Base-by-base conservation (phyloP, 306 rosid species). In the Echinosophora koreensis region DNA sequence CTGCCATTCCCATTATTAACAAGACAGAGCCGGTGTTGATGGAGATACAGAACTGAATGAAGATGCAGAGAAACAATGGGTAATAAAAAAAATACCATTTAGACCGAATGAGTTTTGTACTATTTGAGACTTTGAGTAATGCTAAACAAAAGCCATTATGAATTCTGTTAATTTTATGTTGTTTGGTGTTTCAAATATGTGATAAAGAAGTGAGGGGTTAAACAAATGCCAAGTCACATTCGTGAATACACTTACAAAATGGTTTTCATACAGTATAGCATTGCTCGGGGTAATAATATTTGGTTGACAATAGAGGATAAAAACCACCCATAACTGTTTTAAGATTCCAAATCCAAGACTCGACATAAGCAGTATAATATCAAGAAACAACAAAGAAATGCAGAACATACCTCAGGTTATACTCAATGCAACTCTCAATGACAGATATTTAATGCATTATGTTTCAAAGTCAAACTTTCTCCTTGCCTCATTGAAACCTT, bases 401-500 rank as follows among this genome's bases (percentile, higher is more conserved):
- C 16, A 37, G 17, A 60, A 78, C 51, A 59, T 37, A 73, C 51
- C 83, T 73, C 62, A 17, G 37, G 50, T 70, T 69, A 47, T 54
- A 50, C 34, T 58, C 39, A 55, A 30, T 28, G 73, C 72, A 50
- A 50, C 35, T 68, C 80, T 74, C 60, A 59, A 1, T 13, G 3
- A n/a, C 11, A 65, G 55, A 27, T 59, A 75, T 18, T 68, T 60
- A 41, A 68, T 12, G 59, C 50, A 11, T 47, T 47, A 57, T 57
- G 47, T n/a, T 69, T 13, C n/a, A 27, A 66, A 38, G 2, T 50
- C n/a, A 27, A 66, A 38, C 4, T 50, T 58, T 8, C 68, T 42
- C 73, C 55, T 52, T 81, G 71, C 35, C 5, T 71, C 42, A 7
- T 80, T 35, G 38, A 49, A 68, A 37, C 71, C 51, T 28, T 77